Evolutionary conservation across 345 rosid genomes (phyloP).

Genomic region (Salix purpurea): DNA sequence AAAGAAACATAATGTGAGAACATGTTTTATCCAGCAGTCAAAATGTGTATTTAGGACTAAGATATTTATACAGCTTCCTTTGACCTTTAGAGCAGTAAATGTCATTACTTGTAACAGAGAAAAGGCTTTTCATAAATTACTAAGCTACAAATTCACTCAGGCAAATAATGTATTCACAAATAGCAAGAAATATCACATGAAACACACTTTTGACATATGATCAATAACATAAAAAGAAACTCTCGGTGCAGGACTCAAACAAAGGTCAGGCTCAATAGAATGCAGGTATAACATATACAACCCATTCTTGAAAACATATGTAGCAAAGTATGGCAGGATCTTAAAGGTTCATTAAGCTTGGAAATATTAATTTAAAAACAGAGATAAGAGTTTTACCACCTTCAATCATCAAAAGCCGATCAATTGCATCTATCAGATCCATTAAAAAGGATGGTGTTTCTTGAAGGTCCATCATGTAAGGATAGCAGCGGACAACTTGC

Average conservation of each 20-base stretch:
- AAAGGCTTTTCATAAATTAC: no score
- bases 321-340: background rate
- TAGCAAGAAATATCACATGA: background rate
- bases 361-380: background rate
- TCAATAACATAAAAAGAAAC: background rate
- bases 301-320: background rate
- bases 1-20: no score
- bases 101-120: no score
- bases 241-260: background rate
- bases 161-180: no score
- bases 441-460: constrained; percentile 39
- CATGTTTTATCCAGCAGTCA: no score
- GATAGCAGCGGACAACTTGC: constrained; percentile 70
- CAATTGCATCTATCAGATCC: constrained; percentile 51
- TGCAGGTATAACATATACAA: background rate
- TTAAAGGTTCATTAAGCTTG: background rate
- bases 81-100: no score
- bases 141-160: no score
- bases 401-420: constrained; percentile 37
- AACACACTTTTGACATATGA: background rate
- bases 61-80: no score
- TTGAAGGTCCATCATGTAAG: constrained; percentile 34
- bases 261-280: background rate
- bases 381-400: constrained; percentile 38
- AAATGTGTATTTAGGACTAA: no score